Conservation (phyloP, 768 basidiomycete genomes). For the Amanita polypyramis region DNA sequence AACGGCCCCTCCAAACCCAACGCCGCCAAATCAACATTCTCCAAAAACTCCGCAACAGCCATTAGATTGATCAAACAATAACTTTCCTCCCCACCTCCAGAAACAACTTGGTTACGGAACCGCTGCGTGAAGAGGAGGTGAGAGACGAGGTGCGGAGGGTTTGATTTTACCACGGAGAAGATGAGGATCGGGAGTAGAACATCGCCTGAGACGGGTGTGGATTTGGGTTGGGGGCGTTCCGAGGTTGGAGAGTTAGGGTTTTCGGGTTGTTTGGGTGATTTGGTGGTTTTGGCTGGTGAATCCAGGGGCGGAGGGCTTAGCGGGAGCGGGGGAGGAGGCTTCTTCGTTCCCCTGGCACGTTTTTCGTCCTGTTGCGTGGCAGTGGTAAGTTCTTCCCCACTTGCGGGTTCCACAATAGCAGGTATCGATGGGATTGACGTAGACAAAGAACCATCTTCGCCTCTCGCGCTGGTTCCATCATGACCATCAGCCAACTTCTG, state of each 20-base stretch:
- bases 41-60: conserved; percentile 92
- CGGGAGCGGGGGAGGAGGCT: not conserved
- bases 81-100: conserved; percentile 80
- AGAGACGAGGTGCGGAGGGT: conserved; percentile 73
- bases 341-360: not conserved
- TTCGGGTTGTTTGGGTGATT: too few relatives aligned
- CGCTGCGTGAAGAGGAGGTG: conserved; percentile 57
- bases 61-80: conserved; percentile 93
- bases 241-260: not conserved
- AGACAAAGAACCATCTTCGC: too few relatives aligned
- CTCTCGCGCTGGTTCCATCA: too few relatives aligned
- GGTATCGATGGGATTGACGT: too few relatives aligned
- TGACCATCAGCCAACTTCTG: not conserved
- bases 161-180: conserved; percentile 86
- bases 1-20: conserved; percentile 41
- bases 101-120: conserved; percentile 43
- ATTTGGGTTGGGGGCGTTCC: conserved; percentile 12
- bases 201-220: conserved; percentile 70
- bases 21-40: conserved; percentile 80
- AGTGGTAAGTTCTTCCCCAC: not conserved
- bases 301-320: conserved; percentile 3
- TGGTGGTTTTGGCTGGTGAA: conserved; percentile 8
- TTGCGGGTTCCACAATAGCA: too few relatives aligned
- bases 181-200: conserved; percentile 90
- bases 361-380: not conserved